Base-by-base conservation (phyloP, 306 rosid genomes). In the Glycine soja region DNA sequence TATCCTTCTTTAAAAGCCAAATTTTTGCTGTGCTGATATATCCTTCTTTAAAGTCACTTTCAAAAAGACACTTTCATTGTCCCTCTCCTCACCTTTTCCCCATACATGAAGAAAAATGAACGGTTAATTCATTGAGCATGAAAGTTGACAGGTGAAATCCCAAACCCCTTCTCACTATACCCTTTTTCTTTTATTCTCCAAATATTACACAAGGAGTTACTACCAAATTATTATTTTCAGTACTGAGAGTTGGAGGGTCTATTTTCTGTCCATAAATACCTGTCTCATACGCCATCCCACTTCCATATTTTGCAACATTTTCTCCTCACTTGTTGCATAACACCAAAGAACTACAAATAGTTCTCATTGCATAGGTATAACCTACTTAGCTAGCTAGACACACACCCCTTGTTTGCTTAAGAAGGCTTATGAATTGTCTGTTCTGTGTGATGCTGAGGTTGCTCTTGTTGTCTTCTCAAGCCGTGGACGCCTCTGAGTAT, bases 401-500 rank as follows among this genome's bases (percentile, higher is more conserved):
- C 66, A 38, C 16, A 36, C 7, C 13, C 30, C 5, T 65, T 72
- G 0, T n/a, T 70, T 82, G 88, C 90, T 93, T 3, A 93, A 93
- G 88, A 93, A 93, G 78, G 97, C 97, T 8, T 91, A 93, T 59
- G 97, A 93, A 48, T 72, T 93, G 8, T 93, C 97, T 50, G 97
- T 93, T 32, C 75, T 93, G 1, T 93, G 97, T 70, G 97, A 93
- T 77, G 97, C 97, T 53, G 97, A 93, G 75, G 93, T 93, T 79
- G 94, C 97, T 65, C 97, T 93, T 48, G 81, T 93, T 70, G 94
- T 93, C 85, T 93, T 93, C 89, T 93, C 97, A 0, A 84, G 11
- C 86, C 90, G 97, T 12, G 97, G 94, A 6, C 97, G 97, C 69
- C 89, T 91, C 72, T 93, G 97, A 93, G 80, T 93, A 93, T 51